These are phyloP conservation scores for Carallia pectinifolia DNA, from an alignment of 345 rosid genomes.

Conservation along the genomic window DNA sequence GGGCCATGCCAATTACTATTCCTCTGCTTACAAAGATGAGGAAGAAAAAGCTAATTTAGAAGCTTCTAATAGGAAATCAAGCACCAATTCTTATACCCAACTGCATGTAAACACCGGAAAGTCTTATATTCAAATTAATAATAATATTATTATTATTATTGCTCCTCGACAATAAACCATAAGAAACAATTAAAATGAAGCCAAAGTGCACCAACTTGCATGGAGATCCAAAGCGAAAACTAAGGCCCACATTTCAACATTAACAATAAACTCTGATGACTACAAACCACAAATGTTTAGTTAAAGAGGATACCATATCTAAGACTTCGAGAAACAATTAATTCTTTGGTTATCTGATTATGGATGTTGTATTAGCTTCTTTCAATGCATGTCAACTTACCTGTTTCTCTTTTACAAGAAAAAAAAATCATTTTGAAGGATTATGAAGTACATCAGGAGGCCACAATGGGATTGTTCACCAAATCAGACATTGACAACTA, in stretches of 20 bases:
- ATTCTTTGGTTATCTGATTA: background rate
- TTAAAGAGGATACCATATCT: background rate
- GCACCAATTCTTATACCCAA: too few relatives aligned
- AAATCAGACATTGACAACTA: background rate
- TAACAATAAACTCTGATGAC: background rate
- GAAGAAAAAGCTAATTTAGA: background rate
- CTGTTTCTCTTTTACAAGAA: too few relatives aligned
- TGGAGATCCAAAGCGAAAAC: too few relatives aligned
- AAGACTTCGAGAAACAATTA: too few relatives aligned
- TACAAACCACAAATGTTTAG: background rate
- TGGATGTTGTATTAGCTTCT: background rate
- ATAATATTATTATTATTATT: too few relatives aligned
- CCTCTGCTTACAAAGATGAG: constrained; percentile 42
- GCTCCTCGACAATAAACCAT: too few relatives aligned
- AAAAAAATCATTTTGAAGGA: background rate
- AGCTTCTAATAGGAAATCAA: background rate
- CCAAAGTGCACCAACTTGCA: too few relatives aligned
- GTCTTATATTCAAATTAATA: too few relatives aligned
- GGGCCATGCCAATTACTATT: constrained; percentile 93
- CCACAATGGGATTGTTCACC: background rate
- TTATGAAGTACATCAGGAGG: background rate
- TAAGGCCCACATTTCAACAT: background rate
- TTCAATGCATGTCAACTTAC: background rate
- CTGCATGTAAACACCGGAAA: too few relatives aligned
- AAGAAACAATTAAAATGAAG: too few relatives aligned